Evolutionary conservation across 805 yeast species (phyloP), one percentile per base, ranked within the genome.

Genomic region (Candida silvicultrix): DNA sequence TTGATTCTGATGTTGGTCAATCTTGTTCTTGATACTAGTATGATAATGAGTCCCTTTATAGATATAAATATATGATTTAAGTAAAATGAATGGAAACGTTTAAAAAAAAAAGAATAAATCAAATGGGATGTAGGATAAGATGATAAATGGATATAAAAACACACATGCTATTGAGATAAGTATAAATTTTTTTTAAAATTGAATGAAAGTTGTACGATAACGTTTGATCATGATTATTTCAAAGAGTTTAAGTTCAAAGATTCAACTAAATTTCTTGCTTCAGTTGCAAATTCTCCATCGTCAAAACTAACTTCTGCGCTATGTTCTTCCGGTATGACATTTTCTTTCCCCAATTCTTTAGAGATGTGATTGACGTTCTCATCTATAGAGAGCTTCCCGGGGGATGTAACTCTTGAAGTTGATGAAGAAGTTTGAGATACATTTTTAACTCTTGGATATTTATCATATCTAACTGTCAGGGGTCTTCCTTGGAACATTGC

Each of bases 381-480:
- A 9, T 18, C 22, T 18, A 18, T 10, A 6, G 19, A 6, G 7
- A 11, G 7, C 19, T 32, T 32, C 8, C 36, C 36, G 6, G 19
- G 19, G 4, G 36, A 32, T 15, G 35, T 15, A 4, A 31, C 7
- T 31, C 18, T 31, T 31, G 35, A 31, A 31, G 35, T 34, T 34
- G 37, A 34, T 5, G 21, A 34, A 9, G 37, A 18, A 34, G 7
- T 16, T 3, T 5, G 2, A 5, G 21, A n/a, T 32, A 15, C 3
- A 18, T 12, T 48, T 51, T 19, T 48, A 49, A 37, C 55, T 11
- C 41, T 38, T 31, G 82, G 81, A 48, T 67, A 74, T 50, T 71
- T 70, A 55, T 83, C 88, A 55, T 67, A 79, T 21, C 88, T 60
- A 2, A 83, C 88, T 4, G 83, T 78, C 28, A 83, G 62, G 7